phyloP scores from a whole-genome alignment of 176 grass and related monocot genomes.

The Raddia distichophylla region DNA sequence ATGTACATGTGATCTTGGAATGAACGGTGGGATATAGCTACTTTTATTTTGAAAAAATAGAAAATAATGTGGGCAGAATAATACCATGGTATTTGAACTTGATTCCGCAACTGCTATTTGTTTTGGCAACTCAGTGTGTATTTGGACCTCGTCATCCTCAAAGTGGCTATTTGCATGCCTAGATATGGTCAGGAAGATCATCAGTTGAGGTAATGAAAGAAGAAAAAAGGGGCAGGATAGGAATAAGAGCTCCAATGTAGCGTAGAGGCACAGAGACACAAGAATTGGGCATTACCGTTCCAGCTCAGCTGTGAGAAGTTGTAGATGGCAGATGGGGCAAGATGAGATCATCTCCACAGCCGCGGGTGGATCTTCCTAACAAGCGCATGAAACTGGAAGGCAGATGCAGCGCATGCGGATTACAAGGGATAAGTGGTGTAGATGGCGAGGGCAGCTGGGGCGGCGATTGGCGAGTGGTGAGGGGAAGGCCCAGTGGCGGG shows the following conservation, averaged over 20 bases:
- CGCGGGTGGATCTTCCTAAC: too few relatives aligned
- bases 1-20: background rate
- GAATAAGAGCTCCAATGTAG: background rate
- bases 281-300: slow-evolving; percentile 61
- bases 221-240: background rate
- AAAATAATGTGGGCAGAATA: background rate
- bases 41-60: background rate
- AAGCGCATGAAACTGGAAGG: too few relatives aligned
- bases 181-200: background rate
- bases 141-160: slow-evolving; percentile 65
- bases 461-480: too few relatives aligned
- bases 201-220: background rate
- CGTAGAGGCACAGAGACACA: slow-evolving; percentile 8
- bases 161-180: slow-evolving; percentile 96
- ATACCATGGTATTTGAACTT: slow-evolving; percentile 46
- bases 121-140: slow-evolving; percentile 66
- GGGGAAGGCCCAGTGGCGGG: too few relatives aligned
- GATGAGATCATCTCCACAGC: slow-evolving; percentile 53
- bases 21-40: background rate
- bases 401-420: too few relatives aligned
- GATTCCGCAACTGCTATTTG: slow-evolving; percentile 54
- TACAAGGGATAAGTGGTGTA: too few relatives aligned
- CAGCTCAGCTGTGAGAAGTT: slow-evolving; percentile 64
- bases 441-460: too few relatives aligned
- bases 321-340: slow-evolving; percentile 80